These are phyloP conservation scores for Exsudoporus frostii DNA, from an alignment of 768 basidiomycete genomes.

Conservation along the genomic window DNA sequence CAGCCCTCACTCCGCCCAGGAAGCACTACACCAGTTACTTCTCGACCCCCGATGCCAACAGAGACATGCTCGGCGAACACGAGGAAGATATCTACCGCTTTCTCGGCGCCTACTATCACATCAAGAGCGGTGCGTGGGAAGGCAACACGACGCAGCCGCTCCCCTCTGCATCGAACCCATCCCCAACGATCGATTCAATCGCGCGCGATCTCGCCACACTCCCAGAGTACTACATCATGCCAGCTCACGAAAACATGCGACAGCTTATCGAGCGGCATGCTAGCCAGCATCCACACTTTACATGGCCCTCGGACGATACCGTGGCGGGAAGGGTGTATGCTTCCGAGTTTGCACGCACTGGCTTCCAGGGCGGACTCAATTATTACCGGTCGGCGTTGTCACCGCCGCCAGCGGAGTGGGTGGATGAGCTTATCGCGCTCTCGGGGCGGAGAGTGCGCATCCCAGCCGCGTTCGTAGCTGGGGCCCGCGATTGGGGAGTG, in stretches of 20 bases:
- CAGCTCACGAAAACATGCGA: constrained; percentile 50
- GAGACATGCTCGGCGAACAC: constrained; percentile 35
- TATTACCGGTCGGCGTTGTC: constrained; percentile 42
- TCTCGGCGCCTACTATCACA: constrained; percentile 35
- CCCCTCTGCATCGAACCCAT: constrained; percentile 23
- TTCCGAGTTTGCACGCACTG: constrained; percentile 46
- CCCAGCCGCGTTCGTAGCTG: constrained; percentile 57
- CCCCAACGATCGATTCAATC: constrained; percentile 21
- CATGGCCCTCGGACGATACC: constrained; percentile 51
- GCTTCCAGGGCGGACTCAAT: constrained; percentile 65
- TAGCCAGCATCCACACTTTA: constrained; percentile 23
- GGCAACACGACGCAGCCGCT: constrained; percentile 42
- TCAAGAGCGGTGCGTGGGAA: constrained; percentile 56
- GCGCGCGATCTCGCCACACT: constrained; percentile 38
- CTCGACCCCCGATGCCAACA: constrained; percentile 44
- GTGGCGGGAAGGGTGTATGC: constrained; percentile 43
- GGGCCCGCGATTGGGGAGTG: constrained; percentile 59
- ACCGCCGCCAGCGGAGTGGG: constrained; percentile 33
- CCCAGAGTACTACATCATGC: constrained; percentile 65
- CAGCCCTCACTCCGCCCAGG: constrained; percentile 44
- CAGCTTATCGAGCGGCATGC: constrained; percentile 38
- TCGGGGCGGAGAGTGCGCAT: constrained; percentile 44
- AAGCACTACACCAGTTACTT: constrained; percentile 59
- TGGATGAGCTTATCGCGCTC: constrained; percentile 44
- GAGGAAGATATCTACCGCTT: constrained; percentile 22